These are phyloP conservation scores for Scleroderma bovista DNA, from an alignment of 768 basidiomycete genomes.

Conservation along the genomic window DNA sequence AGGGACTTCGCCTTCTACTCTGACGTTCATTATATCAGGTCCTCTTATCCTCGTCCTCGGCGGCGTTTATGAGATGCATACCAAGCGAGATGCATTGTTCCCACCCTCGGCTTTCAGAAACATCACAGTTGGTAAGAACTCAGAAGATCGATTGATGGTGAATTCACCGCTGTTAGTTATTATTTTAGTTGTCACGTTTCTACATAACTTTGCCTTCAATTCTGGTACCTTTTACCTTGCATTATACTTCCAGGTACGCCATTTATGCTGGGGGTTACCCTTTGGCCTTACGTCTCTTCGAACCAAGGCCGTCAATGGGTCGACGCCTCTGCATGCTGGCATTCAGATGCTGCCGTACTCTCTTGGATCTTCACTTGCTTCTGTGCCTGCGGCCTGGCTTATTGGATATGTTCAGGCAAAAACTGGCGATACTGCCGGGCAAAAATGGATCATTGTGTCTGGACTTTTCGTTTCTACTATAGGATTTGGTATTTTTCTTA, in stretches of 20 bases:
- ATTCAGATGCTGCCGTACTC: constrained; percentile 78
- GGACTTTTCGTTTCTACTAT: constrained; percentile 62
- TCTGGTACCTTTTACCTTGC: constrained; percentile 85
- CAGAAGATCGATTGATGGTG: constrained; percentile 7
- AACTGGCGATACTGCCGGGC: constrained; percentile 52
- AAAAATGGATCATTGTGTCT: constrained; percentile 56
- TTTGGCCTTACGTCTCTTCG: constrained; percentile 2
- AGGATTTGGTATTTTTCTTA: constrained; percentile 59
- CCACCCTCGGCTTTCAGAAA: constrained; percentile 58
- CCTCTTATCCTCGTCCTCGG: constrained; percentile 49
- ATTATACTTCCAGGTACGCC: constrained; percentile 69
- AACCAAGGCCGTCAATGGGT: constrained; percentile 60
- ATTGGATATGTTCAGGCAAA: constrained; percentile 61
- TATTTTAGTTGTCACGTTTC: constrained; percentile 63
- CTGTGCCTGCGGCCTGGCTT: constrained; percentile 83
- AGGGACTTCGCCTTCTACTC: constrained; percentile 64
- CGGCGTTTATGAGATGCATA: constrained; percentile 62
- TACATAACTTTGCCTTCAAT: constrained; percentile 80
- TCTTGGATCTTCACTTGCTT: constrained; percentile 77
- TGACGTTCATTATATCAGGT: constrained; percentile 55
- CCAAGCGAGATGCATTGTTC: constrained; percentile 66
- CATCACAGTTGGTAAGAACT: constrained; percentile 52
- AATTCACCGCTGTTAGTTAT: constrained; percentile 39
- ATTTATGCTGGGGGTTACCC: constrained; percentile 1
- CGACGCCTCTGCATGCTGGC: constrained; percentile 68